Percentiles rank a stretch among this genome's conserved stretches.
Conservation (phyloP, 2,329 filamentous ascomycete genomes). For the Alternaria arborescens region DNA sequence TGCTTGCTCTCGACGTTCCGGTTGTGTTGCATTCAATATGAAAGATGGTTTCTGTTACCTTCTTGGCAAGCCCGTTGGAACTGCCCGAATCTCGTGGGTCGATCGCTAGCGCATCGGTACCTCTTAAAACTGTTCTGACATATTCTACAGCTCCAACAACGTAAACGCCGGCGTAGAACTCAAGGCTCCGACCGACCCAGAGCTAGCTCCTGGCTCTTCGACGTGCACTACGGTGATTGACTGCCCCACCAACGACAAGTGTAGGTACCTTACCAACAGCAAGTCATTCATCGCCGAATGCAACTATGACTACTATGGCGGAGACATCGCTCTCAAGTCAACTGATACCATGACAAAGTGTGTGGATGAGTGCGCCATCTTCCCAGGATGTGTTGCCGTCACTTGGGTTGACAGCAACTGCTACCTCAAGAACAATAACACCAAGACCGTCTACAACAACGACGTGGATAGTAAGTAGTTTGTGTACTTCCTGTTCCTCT, state of each 20-base stretch:
- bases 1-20: constrained; percentile 10
- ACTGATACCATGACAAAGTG: constrained; percentile 6
- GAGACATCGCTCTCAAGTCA: constrained; percentile 6
- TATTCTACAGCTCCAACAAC: not conserved
- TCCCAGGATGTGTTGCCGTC: constrained; percentile 10
- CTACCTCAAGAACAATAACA: constrained; percentile 15
- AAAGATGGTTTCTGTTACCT: constrained; percentile 24
- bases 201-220: constrained; percentile 4
- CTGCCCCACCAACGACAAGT: constrained; percentile 15
- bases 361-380: constrained; percentile 6
- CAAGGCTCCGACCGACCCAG: not conserved
- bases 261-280: constrained; percentile 7
- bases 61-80: constrained; percentile 13
- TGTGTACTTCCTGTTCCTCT: not conserved
- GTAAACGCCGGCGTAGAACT: constrained; percentile 8
- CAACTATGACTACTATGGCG: constrained; percentile 21
- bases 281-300: constrained; percentile 12
- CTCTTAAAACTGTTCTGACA: not conserved
- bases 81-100: constrained; percentile 10
- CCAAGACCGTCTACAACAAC: constrained; percentile 8
- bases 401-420: constrained; percentile 9
- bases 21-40: constrained; percentile 19
- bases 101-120: not conserved
- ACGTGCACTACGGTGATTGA: constrained; percentile 9
- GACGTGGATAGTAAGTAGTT: constrained; percentile 11